These are phyloP conservation scores for Spencermartinsiella europaea DNA, from an alignment of 805 yeast genomes.

Conservation along the genomic window DNA sequence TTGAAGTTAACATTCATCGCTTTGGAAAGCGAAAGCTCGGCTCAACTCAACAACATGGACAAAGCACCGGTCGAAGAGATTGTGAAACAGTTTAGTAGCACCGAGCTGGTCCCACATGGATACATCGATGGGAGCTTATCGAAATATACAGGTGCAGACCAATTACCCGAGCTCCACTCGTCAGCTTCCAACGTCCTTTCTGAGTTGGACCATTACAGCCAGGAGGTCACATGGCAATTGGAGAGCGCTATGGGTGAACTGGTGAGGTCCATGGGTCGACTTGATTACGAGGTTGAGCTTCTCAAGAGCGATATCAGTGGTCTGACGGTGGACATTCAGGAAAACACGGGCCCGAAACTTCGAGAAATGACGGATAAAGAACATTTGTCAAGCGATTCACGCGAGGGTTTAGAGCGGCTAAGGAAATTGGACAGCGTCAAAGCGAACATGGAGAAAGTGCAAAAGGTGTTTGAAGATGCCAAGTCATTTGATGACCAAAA, in stretches of 20 bases:
- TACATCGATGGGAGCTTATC: constrained; percentile 24
- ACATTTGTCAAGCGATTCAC: background rate
- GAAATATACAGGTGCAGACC: constrained; percentile 6
- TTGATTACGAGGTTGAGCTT: constrained; percentile 32
- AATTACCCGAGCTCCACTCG: constrained; percentile 25
- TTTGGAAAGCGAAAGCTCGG: too few species aligned
- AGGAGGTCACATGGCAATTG: constrained; percentile 28
- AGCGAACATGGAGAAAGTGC: constrained; percentile 25
- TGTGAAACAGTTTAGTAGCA: constrained; percentile 22
- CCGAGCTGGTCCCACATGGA: constrained; percentile 28
- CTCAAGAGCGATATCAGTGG: constrained; percentile 27
- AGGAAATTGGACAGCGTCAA: constrained; percentile 22
- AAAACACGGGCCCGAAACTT: constrained; percentile 14
- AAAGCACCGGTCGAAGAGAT: constrained; percentile 15
- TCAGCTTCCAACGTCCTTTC: constrained; percentile 29
- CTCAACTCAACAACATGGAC: constrained; percentile 4
- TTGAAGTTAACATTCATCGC: too few species aligned
- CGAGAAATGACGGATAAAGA: constrained; percentile 7
- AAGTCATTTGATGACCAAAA: constrained; percentile 21
- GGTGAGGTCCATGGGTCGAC: constrained; percentile 23
- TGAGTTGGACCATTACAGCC: constrained; percentile 27
- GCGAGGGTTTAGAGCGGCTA: constrained; percentile 20
- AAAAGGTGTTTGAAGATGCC: constrained; percentile 23
- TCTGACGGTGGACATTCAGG: constrained; percentile 20
- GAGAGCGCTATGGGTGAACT: constrained; percentile 24